Evolutionary conservation across 1,284 basidiomycete species (phyloP).

Genomic region (Leucoagaricus sp.): DNA sequence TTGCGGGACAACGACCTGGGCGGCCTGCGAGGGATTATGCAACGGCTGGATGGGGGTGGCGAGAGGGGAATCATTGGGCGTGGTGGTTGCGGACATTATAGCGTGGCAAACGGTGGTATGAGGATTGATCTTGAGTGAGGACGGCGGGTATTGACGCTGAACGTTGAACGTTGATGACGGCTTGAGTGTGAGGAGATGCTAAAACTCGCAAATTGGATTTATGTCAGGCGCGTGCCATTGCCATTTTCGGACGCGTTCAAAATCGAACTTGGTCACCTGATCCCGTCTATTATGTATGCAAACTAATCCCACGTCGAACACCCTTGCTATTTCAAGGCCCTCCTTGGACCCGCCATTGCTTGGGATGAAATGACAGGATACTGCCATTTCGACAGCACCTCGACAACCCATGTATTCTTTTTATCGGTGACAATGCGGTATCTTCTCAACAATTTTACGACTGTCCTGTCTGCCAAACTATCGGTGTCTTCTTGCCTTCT

Average conservation of each 20-base stretch:
- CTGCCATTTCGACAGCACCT: too few species aligned
- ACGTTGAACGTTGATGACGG: not conserved
- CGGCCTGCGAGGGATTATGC: slow-evolving; percentile 81
- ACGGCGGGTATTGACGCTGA: too few species aligned
- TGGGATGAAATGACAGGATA: too few species aligned
- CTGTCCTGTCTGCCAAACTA: not conserved
- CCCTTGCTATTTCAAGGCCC: too few species aligned
- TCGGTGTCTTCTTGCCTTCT: slow-evolving; percentile 1
- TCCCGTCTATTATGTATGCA: not conserved
- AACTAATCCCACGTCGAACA: too few species aligned
- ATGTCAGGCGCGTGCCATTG: not conserved
- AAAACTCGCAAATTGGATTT: not conserved
- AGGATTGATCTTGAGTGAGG: slow-evolving; percentile 10
- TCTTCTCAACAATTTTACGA: not conserved
- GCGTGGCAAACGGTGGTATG: not conserved
- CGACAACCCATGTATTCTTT: too few species aligned
- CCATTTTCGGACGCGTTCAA: slow-evolving; percentile 18
- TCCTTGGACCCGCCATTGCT: too few species aligned
- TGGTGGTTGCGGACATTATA: slow-evolving; percentile 52
- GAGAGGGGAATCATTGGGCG: slow-evolving; percentile 65
- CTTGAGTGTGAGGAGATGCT: slow-evolving; percentile 10
- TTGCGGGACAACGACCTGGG: slow-evolving; percentile 75
- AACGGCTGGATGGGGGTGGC: slow-evolving; percentile 71
- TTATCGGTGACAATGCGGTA: not conserved
- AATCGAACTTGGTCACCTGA: slow-evolving; percentile 19